phyloP scores from a whole-genome alignment of 495 filamentous ascomycete species.

The Lophiostoma macrostomum region DNA sequence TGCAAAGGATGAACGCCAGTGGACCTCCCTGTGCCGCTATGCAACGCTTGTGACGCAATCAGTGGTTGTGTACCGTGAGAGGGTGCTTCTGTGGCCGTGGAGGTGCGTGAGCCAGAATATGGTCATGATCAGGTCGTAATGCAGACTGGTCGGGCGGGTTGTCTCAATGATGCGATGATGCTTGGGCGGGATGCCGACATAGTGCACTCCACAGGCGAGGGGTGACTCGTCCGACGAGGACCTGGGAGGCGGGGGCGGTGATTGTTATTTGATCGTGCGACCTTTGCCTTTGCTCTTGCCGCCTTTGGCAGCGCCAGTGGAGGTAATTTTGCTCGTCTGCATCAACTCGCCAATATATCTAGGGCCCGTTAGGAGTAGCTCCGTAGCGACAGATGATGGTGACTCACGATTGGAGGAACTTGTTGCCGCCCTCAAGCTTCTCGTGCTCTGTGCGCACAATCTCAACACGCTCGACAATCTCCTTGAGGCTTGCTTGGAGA shows the following conservation, averaged over 20 bases:
- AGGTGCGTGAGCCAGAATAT: constrained; percentile 13
- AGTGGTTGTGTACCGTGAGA: background rate
- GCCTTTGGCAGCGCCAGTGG: constrained; percentile 46
- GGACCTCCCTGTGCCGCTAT: constrained; percentile 18
- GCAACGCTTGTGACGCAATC: constrained; percentile 25
- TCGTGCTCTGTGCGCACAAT: constrained; percentile 91
- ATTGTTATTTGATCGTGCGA: constrained; percentile 24
- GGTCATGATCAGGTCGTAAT: constrained; percentile 23
- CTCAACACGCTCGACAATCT: constrained; percentile 87
- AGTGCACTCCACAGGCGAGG: background rate
- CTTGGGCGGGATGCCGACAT: constrained; percentile 8
- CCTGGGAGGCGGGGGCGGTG: background rate
- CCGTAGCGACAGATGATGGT: background rate
- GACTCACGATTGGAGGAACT: constrained; percentile 70
- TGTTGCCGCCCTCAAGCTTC: constrained; percentile 91
- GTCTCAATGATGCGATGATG: constrained; percentile 21
- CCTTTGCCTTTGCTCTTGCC: constrained; percentile 45
- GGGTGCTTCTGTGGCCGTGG: background rate
- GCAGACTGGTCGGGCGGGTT: constrained; percentile 4
- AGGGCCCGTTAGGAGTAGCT: constrained; percentile 21
- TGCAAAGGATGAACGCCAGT: constrained; percentile 5
- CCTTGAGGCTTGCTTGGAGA: constrained; percentile 82
- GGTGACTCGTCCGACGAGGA: background rate
- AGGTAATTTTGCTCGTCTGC: constrained; percentile 76
- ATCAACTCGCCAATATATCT: constrained; percentile 72